phyloP scores from a whole-genome alignment of 2,329 filamentous ascomycete species.

The Hymenotorrendiella dingleyae region DNA sequence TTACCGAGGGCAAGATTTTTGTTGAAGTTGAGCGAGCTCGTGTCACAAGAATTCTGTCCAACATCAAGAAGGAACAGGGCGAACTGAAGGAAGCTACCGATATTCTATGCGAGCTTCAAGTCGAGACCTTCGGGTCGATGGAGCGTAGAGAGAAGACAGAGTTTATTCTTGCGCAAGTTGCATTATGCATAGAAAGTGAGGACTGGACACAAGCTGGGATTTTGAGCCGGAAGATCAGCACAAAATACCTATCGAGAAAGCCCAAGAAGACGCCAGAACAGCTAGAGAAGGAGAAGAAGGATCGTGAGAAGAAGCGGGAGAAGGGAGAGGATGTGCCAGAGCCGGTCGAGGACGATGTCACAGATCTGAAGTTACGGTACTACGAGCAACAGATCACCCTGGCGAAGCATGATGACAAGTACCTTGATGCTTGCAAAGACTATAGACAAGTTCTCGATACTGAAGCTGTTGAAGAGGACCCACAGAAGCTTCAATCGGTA shows the following conservation, averaged over 20 bases:
- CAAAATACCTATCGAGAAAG: conserved; percentile 82
- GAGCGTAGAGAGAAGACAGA: conserved; percentile 95
- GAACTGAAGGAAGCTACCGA: conserved; percentile 87
- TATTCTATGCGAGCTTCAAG: conserved; percentile 93
- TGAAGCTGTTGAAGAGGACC: conserved; percentile 86
- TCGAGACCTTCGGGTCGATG: conserved; percentile 99
- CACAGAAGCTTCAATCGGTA: conserved; percentile 79
- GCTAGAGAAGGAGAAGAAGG: conserved; percentile 84
- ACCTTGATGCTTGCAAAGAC: conserved; percentile 95
- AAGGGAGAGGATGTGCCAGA: conserved; percentile 73
- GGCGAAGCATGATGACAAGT: conserved; percentile 95
- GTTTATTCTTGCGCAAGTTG: conserved; percentile 93
- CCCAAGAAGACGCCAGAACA: conserved; percentile 86
- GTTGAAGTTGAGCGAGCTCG: conserved; percentile 97
- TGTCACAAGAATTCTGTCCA: conserved; percentile 87
- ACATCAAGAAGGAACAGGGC: conserved; percentile 95
- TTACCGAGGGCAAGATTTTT: conserved; percentile 99
- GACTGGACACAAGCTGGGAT: conserved; percentile 97
- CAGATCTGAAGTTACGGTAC: conserved; percentile 89
- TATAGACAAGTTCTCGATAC: conserved; percentile 96
- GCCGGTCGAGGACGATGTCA: conserved; percentile 81
- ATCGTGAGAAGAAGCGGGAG: conserved; percentile 78
- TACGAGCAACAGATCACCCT: conserved; percentile 97
- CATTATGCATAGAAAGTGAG: conserved; percentile 87
- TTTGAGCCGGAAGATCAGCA: conserved; percentile 94